Evolutionary conservation across 1,139 yeast genomes (phyloP), one percentile per base, ranked within the genome.

Genomic region (Sugiyamaella novakii): DNA sequence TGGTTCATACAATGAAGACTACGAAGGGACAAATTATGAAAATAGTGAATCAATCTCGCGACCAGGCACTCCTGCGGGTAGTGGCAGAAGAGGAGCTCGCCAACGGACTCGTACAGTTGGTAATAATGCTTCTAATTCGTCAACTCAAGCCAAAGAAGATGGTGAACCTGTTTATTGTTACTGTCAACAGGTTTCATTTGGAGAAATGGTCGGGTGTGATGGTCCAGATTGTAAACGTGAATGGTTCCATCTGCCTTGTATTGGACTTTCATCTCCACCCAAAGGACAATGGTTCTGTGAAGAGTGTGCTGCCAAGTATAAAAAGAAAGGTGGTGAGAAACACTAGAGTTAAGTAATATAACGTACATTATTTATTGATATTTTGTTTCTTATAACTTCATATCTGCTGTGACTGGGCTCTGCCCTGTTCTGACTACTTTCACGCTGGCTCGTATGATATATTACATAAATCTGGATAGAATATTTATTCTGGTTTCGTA

Each of bases 181-280:
- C 69, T 92, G 98, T 72, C 88, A 89, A 66, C 96, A 91, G 65
- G 95, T 89, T 1, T 91, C 98, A 3, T 91, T 87, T 67, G 98
- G 98, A 15, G 98, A 92, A 64, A 92, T 92, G 98, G 97, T 92
- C 54, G 98, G 96, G 2, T 92, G 98, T 70, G 98, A 92, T 64
- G 96, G 96, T 2, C 92, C 86, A 42, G 83, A 84, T 55, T 92
- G 98, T 71, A 84, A 84, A 65, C 76, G 91, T 48, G 98, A 92
- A 68, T 92, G 98, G 98, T 92, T 92, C 73, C 98, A 92, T 70
- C 75, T 91, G 63, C 96, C 96, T 14, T 92, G 98, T 68, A 91
- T 89, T 45, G 97, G 97, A 1, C 78, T 91, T 57, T 81, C 82
- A 44, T 86, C 89, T 49, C 84, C 95, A 7, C 98, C 98, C 5